Evolutionary conservation across 768 basidiomycete genomes (phyloP).

Genomic region (Mycena venus): DNA sequence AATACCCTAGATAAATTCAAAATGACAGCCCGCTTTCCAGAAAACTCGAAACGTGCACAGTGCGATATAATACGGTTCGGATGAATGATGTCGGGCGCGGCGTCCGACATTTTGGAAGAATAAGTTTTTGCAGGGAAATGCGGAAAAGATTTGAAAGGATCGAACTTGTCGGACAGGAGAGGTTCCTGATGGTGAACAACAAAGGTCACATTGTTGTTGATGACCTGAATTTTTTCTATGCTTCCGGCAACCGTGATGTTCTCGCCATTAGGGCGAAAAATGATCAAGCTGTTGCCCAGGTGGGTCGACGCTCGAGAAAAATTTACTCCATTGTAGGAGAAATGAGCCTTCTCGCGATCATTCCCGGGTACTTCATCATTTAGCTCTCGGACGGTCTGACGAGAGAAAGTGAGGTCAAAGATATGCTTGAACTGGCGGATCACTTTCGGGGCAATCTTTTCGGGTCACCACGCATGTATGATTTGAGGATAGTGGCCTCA

Average conservation of each 20-base stretch:
- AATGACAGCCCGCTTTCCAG: background rate
- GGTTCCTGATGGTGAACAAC: background rate
- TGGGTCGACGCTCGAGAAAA: slow-evolving; percentile 19
- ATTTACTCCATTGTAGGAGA: background rate
- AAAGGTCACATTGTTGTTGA: background rate
- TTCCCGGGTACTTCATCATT: background rate
- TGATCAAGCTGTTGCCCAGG: slow-evolving; percentile 19
- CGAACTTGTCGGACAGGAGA: background rate
- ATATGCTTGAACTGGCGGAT: slow-evolving; percentile 17
- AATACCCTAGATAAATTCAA: slow-evolving; percentile 5
- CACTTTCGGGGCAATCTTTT: slow-evolving; percentile 31
- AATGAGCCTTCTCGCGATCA: slow-evolving; percentile 5
- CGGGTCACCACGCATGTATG: slow-evolving; percentile 17
- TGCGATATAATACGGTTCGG: background rate
- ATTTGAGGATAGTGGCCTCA: slow-evolving; percentile 23
- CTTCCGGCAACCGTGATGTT: background rate
- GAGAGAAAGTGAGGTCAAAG: slow-evolving; percentile 20
- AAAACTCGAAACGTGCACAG: slow-evolving; percentile 15
- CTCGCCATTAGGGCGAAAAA: background rate
- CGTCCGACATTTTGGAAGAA: background rate
- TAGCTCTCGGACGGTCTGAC: background rate
- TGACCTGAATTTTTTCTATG: background rate
- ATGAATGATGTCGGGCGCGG: background rate
- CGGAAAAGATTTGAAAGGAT: slow-evolving; percentile 18
- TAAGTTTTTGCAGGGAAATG: slow-evolving; percentile 11